These are phyloP conservation scores for Ricinus communis DNA, from an alignment of 345 rosid species.

Conservation along the genomic window DNA sequence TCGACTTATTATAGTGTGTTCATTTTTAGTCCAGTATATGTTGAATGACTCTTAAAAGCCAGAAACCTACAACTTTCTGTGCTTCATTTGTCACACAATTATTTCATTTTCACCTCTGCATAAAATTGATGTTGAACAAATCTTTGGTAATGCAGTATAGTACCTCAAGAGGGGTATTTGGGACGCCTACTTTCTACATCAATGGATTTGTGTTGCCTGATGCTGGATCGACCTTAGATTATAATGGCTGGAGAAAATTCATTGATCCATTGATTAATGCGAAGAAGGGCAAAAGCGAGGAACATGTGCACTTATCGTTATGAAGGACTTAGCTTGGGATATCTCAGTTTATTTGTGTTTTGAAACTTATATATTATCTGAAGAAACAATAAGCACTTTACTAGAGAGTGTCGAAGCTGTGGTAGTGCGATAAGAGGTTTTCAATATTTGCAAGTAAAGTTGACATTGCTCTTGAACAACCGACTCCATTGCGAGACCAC, in stretches of 20 bases:
- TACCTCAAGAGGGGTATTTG: constrained; percentile 65
- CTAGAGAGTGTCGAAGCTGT: neutral
- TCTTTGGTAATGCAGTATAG: constrained; percentile 53
- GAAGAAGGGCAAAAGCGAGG: constrained; percentile 12
- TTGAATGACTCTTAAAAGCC: neutral
- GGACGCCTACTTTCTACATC: constrained; percentile 65
- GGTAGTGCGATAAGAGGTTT: constrained; percentile 4
- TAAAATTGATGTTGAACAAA: neutral
- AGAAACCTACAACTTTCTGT: neutral
- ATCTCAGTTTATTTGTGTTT: neutral
- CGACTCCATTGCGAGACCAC: no score
- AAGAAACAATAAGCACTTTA: neutral
- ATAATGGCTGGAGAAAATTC: constrained; percentile 56
- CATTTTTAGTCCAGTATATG: neutral
- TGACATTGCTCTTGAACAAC: no score
- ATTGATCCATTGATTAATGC: constrained; percentile 55
- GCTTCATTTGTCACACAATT: no score
- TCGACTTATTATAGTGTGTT: neutral
- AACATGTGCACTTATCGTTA: constrained; percentile 5
- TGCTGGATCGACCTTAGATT: constrained; percentile 48
- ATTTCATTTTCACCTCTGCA: neutral
- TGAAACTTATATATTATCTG: neutral
- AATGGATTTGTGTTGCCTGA: constrained; percentile 72
- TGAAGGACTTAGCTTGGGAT: neutral
- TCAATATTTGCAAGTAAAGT: neutral